Conservation (phyloP, 177 flowering plant genomes). For the Telopea speciosissima region DNA sequence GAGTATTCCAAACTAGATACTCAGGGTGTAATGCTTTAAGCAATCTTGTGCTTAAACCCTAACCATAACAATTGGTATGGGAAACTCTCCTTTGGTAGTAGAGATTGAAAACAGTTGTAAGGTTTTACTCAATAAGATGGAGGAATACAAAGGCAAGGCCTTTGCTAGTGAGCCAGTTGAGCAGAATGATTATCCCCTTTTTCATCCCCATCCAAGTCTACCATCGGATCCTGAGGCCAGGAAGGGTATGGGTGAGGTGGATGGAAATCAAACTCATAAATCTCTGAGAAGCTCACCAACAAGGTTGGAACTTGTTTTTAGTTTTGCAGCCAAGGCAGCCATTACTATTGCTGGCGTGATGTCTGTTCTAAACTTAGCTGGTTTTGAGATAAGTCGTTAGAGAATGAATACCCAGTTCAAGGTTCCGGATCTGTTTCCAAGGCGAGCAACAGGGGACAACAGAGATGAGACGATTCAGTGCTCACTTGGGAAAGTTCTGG, state of each 20-base stretch:
- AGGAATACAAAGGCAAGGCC: conserved; percentile 74
- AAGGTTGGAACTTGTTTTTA: conserved; percentile 33
- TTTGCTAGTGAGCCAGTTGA: conserved; percentile 80
- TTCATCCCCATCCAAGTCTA: conserved; percentile 82
- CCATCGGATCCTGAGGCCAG: conserved; percentile 37
- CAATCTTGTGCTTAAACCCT: too few species aligned
- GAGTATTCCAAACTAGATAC: too few species aligned
- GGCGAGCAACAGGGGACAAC: conserved; percentile 23
- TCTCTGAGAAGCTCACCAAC: conserved; percentile 22
- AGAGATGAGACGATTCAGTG: conserved; percentile 31
- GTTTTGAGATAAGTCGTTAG: conserved; percentile 45
- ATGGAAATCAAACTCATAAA: conserved; percentile 15
- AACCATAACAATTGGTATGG: too few species aligned
- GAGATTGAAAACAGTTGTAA: conserved; percentile 78
- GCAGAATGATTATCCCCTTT: conserved; percentile 60
- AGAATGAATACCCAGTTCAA: conserved; percentile 25
- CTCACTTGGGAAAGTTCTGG: conserved; percentile 80
- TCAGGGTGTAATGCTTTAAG: too few species aligned
- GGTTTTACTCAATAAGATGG: conserved; percentile 65
- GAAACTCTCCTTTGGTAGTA: too few species aligned
- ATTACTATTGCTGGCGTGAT: conserved; percentile 64
- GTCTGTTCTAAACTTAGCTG: conserved; percentile 55
- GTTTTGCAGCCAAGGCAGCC: conserved; percentile 51
- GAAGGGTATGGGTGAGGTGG: conserved; percentile 16
- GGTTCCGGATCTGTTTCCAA: conserved; percentile 28